Evolutionary conservation across 177 flowering plant species (phyloP).

Genomic region (Vitis hybrid): DNA sequence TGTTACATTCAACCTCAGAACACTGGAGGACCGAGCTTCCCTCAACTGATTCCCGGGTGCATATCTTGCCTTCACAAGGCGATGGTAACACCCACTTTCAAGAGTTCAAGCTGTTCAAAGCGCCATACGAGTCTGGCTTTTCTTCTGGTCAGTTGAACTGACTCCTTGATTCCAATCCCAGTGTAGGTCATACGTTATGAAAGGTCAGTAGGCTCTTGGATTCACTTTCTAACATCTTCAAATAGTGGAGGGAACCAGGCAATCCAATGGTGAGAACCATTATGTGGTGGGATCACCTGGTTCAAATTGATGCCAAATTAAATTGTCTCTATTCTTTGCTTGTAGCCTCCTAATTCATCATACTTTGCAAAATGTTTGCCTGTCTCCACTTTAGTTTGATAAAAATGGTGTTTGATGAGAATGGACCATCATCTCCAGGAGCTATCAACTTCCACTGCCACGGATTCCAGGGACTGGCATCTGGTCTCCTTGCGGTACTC

Average conservation of each 20-base stretch:
- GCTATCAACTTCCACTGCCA: too few species aligned
- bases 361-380: too few species aligned
- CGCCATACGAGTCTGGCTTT: slow-evolving; percentile 40
- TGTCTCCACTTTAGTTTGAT: too few species aligned
- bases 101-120: slow-evolving; percentile 49
- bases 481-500: too few species aligned
- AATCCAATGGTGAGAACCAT: too few species aligned
- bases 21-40: slow-evolving; percentile 44
- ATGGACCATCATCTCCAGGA: too few species aligned
- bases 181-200: background rate
- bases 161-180: slow-evolving; percentile 3
- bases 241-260: background rate
- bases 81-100: slow-evolving; percentile 30
- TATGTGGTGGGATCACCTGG: too few species aligned
- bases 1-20: slow-evolving; percentile 34
- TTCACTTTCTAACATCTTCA: background rate
- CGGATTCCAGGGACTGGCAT: too few species aligned
- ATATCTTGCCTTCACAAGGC: slow-evolving; percentile 14
- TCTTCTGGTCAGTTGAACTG: slow-evolving; percentile 31
- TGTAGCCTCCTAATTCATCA: too few species aligned
- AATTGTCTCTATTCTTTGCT: too few species aligned
- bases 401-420: too few species aligned
- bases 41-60: slow-evolving; percentile 22
- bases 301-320: too few species aligned
- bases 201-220: slow-evolving; percentile 1